Evolutionary conservation across 78 protist genomes (phyloP).

Genomic region (Dictyostelium citrinum): DNA sequence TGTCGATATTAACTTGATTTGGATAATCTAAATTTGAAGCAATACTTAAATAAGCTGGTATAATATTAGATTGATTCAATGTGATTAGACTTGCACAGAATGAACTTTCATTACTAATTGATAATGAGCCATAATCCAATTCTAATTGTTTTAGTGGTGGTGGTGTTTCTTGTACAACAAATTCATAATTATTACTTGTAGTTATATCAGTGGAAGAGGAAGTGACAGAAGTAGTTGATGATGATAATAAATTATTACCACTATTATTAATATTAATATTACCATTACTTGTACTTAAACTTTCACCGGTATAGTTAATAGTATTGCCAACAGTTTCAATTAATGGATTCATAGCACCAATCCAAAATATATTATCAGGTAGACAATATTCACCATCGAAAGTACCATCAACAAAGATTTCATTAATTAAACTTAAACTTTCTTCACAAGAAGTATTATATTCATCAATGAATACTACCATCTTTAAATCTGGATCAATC

Average conservation of each 20-base stretch:
- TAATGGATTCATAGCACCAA: constrained; percentile 83
- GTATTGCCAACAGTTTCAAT: not conserved
- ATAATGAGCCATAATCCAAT: constrained; percentile 28
- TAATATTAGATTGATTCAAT: not conserved
- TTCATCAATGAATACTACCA: constrained; percentile 84
- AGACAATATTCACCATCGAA: constrained; percentile 48
- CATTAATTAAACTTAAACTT: constrained; percentile 64
- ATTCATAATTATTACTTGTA: not conserved
- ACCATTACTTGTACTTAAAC: not conserved
- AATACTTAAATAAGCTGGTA: not conserved
- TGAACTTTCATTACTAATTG: not conserved
- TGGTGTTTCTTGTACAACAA: constrained; percentile 53
- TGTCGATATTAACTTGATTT: not conserved
- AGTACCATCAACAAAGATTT: constrained; percentile 52
- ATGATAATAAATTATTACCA: not conserved
- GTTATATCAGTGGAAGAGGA: not conserved
- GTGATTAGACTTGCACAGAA: not conserved
- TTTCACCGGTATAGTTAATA: not conserved
- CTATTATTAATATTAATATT: not conserved
- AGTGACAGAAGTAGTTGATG: not conserved
- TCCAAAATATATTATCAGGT: constrained; percentile 71
- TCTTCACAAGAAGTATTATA: constrained; percentile 63
- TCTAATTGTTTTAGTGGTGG: constrained; percentile 42
- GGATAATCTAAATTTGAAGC: not conserved
- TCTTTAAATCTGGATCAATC: constrained; percentile 19